Percentiles rank a stretch among this genome's conserved stretches.
These are phyloP conservation scores for Straminergon stramineum DNA, from an alignment of 225 moss, liverwort and hornwort genomes.

Conservation along the genomic window DNA sequence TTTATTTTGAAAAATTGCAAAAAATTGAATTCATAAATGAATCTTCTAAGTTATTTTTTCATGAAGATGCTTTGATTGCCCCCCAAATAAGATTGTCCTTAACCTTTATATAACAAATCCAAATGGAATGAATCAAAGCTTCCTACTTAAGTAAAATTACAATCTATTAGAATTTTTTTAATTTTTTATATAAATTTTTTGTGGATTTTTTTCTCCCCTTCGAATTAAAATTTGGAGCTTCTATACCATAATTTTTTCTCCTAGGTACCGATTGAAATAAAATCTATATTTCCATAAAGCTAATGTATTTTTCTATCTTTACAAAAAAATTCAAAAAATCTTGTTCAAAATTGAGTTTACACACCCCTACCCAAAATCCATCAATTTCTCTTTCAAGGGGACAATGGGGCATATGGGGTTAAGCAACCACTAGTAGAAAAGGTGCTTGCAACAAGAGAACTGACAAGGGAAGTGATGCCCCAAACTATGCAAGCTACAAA, in stretches of 20 bases:
- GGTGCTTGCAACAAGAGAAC: rapidly evolving
- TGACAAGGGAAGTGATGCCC: neutral
- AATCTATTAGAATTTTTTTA: neutral
- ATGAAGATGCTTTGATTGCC: neutral
- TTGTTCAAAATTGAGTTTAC: neutral
- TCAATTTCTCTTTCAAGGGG: rapidly evolving
- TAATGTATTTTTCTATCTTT: neutral
- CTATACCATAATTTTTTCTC: neutral
- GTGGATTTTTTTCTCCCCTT: rapidly evolving
- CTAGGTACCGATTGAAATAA: rapidly evolving
- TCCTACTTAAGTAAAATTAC: rapidly evolving
- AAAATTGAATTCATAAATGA: too few relatives aligned
- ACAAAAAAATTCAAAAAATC: neutral
- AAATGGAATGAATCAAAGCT: neutral
- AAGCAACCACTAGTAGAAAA: neutral
- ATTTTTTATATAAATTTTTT: neutral
- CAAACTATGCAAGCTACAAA: rapidly evolving
- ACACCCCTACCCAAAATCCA: rapidly evolving
- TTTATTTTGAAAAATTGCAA: too few relatives aligned
- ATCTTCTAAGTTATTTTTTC: too few relatives aligned
- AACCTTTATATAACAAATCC: neutral
- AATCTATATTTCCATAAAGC: neutral
- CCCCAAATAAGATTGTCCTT: neutral
- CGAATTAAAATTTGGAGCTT: neutral
- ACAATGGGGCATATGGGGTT: too few relatives aligned